Evolutionary conservation across 2,329 filamentous ascomycete species (phyloP), one percentile per base, ranked within the genome.

Genomic region (Fusarium chuoi): DNA sequence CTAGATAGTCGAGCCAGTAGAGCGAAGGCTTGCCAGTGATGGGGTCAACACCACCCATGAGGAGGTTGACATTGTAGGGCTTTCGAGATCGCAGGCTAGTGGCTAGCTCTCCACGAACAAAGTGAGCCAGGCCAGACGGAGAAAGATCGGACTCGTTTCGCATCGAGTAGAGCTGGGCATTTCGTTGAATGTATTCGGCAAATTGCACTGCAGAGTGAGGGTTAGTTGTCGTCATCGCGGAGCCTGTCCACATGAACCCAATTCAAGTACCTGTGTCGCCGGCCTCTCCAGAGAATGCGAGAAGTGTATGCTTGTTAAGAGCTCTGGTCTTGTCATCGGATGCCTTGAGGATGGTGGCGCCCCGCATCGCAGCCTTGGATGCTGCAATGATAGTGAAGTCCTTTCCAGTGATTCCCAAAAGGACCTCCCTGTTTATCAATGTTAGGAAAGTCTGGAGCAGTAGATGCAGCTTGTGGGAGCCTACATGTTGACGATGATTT

Each of bases 311-410:
- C 86, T 96, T 93, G 89, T 98, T 99, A 78, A 99, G 88, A 77
- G 89, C 86, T 82, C 94, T 91, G 75, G 96, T 99, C 90, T 99
- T 99, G 89, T 99, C 96, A 85, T 99, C 97, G 77, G 91, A 90
- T 66, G 94, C 90, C 86, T 99, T 99, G 82, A 99, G 92, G 84
- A 99, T 93, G 68, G 96, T 98, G 74, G 95, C 94, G 80, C 96
- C 96, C 87, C 96, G 92, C 95, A 98, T 98, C 80, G 95, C 94
- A 82, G 96, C 96, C 88, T 99, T 98, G 74, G 95, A 98, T 79
- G 96, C 94, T 80, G 95, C 96, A 83, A 99, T 92, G 89, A 99
- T 91, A 87, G 95, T 97, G 85, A 98, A 99, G 90, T 99, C 97
- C 89, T 98, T 98, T 87, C 96, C 97, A 69, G 96, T 98, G 84